Evolutionary conservation across 108 stramenopile species (phyloP), one percentile per base, ranked within the genome.

Genomic region (Cyclotella atomus): DNA sequence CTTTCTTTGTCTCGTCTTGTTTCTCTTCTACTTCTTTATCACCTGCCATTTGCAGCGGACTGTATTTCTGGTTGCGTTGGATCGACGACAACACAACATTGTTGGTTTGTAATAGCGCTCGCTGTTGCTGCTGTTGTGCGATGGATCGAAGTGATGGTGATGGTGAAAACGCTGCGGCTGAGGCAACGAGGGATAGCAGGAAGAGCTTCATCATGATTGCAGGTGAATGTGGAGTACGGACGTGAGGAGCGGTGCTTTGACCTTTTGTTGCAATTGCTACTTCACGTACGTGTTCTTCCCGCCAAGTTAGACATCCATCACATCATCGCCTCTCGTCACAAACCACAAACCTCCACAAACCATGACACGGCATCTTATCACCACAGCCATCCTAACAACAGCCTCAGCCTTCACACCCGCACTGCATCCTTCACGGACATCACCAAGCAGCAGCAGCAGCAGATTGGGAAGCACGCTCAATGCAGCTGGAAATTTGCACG

Each of bases 401-500:
- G 15, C 30, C 28, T 30, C 10, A 15, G 28, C 56, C 56, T 57
- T 57, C 56, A 32, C 29, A 1, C 20, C 8, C 2, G 12, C 60
- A 20, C 23, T 23, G 21, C 36, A 61, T 61, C 20, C 36, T 6
- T 41, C 60, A 21, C 17, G 23, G 20, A 36, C 60, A 43, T 6
- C 34, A 36, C 36, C 41, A 7, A 1, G 12, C 36, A 61, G 60
- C 60, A 5, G 38, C 19, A 28, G 6, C 1, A 33, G 29, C 61
- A 62, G n/a, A n/a, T n/a, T n/a, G n/a, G n/a, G n/a, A n/a, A n/a
- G n/a, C n/a, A 46, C 45, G 29, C 44, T 52, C 15, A 61, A 41
- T 12, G 29, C 28, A 17, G 55, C 36, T 16, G 79, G 79, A 43
- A 73, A 73, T 44, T 43, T 81, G 14, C 94, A 95, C 60, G 94